Conservation (phyloP, 768 basidiomycete genomes). For the Mycena pura region DNA sequence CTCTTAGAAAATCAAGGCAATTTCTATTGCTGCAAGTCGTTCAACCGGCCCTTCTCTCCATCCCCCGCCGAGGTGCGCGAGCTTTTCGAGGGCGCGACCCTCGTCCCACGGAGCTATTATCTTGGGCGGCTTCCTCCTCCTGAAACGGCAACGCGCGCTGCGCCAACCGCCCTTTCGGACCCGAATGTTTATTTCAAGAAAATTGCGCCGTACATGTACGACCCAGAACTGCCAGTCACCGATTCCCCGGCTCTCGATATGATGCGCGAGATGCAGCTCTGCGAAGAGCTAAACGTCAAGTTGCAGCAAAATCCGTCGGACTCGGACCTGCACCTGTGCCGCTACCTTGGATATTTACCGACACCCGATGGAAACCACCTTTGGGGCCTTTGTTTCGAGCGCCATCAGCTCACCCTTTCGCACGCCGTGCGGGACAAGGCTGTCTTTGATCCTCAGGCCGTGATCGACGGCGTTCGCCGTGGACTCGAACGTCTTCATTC, state of each 20-base stretch:
- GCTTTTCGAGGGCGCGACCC: not conserved
- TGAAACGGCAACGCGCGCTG: not conserved
- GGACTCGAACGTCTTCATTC: conserved; percentile 2
- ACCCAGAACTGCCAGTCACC: not conserved
- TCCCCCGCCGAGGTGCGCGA: not conserved
- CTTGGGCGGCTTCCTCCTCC: not conserved
- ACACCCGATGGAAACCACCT: not conserved
- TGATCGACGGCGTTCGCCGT: not conserved
- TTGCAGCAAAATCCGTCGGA: no score
- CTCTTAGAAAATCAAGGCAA: not conserved
- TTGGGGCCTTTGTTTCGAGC: not conserved
- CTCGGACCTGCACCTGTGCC: no score
- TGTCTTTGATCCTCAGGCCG: not conserved
- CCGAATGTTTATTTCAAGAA: not conserved
- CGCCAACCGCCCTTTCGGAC: not conserved
- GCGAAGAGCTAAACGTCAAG: not conserved
- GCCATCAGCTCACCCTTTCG: not conserved
- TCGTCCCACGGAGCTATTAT: not conserved
- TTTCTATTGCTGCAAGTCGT: not conserved
- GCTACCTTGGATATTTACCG: not conserved
- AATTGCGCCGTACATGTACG: not conserved
- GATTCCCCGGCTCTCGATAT: not conserved
- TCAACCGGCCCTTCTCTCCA: not conserved
- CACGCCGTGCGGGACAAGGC: not conserved
- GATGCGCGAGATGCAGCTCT: not conserved